These are phyloP conservation scores for Phytophthora pseudosyringae DNA, from an alignment of 352 stramenopile species.

Conservation along the genomic window DNA sequence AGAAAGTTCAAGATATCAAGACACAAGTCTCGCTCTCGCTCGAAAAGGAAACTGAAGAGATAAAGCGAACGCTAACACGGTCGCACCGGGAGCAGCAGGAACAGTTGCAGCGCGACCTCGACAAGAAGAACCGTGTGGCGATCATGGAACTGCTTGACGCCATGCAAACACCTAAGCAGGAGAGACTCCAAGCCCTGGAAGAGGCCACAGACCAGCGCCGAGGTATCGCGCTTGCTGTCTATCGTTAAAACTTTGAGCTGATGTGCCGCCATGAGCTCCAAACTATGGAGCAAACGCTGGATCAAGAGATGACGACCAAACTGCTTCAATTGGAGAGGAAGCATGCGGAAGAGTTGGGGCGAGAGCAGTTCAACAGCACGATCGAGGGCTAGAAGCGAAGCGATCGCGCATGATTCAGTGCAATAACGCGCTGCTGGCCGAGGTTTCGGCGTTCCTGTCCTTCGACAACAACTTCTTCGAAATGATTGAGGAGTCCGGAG, in stretches of 20 bases:
- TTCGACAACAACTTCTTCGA: slow-evolving; percentile 27
- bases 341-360: slow-evolving; percentile 40
- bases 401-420: slow-evolving; percentile 51
- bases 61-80: slow-evolving; percentile 47
- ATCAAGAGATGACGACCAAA: slow-evolving; percentile 45
- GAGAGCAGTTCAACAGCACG: slow-evolving; percentile 36
- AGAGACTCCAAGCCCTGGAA: slow-evolving; percentile 33
- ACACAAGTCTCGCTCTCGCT: slow-evolving; percentile 34
- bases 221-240: slow-evolving; percentile 21
- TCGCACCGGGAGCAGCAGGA: slow-evolving; percentile 48
- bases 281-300: slow-evolving; percentile 46
- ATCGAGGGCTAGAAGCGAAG: slow-evolving; percentile 52
- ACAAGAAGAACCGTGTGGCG: slow-evolving; percentile 52
- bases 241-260: slow-evolving; percentile 37
- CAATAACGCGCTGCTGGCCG: slow-evolving; percentile 47
- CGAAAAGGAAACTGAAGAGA: slow-evolving; percentile 45
- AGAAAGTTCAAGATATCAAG: slow-evolving; percentile 36
- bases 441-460: slow-evolving; percentile 48
- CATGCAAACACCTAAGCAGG: slow-evolving; percentile 45
- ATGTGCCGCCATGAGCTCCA: slow-evolving; percentile 46
- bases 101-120: slow-evolving; percentile 46
- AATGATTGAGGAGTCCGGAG: not conserved
- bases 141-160: slow-evolving; percentile 61
- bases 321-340: slow-evolving; percentile 52
- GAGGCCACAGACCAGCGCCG: slow-evolving; percentile 30